Evolutionary conservation across 306 rosid genomes (phyloP).

Genomic region (Cotoneaster glaucophyllus): DNA sequence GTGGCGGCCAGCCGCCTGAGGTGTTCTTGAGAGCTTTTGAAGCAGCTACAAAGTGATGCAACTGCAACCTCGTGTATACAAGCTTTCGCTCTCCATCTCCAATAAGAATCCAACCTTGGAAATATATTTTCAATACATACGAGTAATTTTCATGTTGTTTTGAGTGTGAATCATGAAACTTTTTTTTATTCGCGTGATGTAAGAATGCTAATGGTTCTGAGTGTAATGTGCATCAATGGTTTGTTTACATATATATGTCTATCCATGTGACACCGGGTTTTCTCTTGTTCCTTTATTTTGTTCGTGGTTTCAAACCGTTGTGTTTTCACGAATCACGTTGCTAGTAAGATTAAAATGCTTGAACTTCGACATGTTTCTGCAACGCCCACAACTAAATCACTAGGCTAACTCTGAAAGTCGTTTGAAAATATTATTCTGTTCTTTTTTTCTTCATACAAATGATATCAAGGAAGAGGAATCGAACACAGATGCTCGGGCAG

Average conservation of each 20-base stretch:
- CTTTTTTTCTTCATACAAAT: too few relatives aligned
- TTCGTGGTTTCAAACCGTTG: background rate
- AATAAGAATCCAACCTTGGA: background rate
- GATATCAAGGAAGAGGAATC: too few relatives aligned
- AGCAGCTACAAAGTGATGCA: conserved; percentile 34
- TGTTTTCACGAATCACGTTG: background rate
- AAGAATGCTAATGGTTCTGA: background rate
- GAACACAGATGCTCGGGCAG: background rate
- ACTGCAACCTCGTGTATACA: background rate
- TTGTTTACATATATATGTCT: background rate
- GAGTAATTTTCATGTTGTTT: background rate
- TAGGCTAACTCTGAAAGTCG: background rate
- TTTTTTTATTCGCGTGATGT: too few relatives aligned
- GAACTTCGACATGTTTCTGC: background rate
- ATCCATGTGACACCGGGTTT: background rate
- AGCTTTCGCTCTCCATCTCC: background rate
- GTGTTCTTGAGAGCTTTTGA: conserved; percentile 69
- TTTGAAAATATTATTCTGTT: too few relatives aligned
- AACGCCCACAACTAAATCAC: background rate
- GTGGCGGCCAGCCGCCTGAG: conserved; percentile 76
- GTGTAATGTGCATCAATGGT: too few relatives aligned
- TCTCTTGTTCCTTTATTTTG: background rate
- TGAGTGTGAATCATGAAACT: background rate
- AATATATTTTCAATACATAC: background rate
- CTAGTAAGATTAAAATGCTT: background rate